These are phyloP conservation scores for Trichoderma sp. DNA, from an alignment of 2,329 filamentous ascomycete genomes.

Conservation along the genomic window DNA sequence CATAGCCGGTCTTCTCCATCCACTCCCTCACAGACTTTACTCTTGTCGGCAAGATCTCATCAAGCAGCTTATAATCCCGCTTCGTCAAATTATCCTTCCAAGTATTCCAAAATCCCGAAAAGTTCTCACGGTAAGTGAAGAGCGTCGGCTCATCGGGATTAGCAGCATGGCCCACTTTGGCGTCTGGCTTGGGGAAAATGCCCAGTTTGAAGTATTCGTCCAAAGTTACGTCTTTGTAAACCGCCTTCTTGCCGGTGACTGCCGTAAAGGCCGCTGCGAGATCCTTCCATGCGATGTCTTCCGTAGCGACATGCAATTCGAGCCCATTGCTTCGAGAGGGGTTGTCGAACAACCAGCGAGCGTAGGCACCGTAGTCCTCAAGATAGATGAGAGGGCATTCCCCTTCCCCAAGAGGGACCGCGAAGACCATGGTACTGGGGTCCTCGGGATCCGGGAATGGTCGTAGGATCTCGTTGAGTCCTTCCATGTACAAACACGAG, in stretches of 20 bases:
- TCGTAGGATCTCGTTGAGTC: background rate
- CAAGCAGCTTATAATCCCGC: background rate
- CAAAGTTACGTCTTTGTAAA: background rate
- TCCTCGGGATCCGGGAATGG: background rate
- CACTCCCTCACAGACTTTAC: background rate
- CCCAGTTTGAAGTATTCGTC: background rate
- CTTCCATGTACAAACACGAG: background rate
- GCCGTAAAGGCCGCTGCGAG: background rate
- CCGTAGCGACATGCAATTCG: background rate
- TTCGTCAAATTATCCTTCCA: constrained; percentile 13
- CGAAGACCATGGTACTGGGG: background rate
- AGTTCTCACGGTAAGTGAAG: constrained; percentile 6
- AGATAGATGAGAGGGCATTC: background rate
- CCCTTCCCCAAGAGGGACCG: background rate
- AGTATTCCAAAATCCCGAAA: constrained; percentile 1
- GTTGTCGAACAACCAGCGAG: background rate
- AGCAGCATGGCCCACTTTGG: background rate
- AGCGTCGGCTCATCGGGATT: background rate
- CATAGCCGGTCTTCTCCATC: background rate
- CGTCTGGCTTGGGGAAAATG: background rate
- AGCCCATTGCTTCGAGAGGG: background rate
- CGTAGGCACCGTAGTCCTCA: background rate
- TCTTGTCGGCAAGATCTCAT: background rate
- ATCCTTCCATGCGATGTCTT: background rate
- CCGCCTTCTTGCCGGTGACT: background rate